Percentiles rank a stretch among this genome's conserved stretches.
phyloP scores from a whole-genome alignment of 306 rosid species.

The Phaseolus lunatus region DNA sequence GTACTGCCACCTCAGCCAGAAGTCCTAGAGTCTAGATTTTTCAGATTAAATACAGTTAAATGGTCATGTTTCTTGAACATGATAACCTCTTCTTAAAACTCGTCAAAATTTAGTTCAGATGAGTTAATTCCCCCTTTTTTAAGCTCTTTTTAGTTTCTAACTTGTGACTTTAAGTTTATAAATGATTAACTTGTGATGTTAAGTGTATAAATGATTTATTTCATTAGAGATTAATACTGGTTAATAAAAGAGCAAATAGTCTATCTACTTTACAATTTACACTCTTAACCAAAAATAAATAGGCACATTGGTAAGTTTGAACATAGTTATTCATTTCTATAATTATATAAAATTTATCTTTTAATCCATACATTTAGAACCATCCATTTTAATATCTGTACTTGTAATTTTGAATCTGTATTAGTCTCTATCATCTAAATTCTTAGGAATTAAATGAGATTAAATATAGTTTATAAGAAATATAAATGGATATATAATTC shows the following conservation, averaged over 20 bases:
- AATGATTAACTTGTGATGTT: too few species aligned
- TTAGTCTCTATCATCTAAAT: too few species aligned
- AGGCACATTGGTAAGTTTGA: not conserved
- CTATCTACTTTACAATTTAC: not conserved
- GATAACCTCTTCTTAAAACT: slow-evolving; percentile 6
- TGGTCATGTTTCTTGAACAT: slow-evolving; percentile 18
- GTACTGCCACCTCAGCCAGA: slow-evolving; percentile 92
- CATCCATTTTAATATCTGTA: too few species aligned
- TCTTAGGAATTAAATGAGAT: too few species aligned
- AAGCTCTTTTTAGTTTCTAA: not conserved
- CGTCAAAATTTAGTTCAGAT: slow-evolving; percentile 4
- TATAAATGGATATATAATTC: too few species aligned
- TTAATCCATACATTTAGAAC: too few species aligned
- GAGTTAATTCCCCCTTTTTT: slow-evolving; percentile 17
- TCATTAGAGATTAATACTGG: not conserved
- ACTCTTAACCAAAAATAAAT: not conserved
- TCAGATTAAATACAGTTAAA: slow-evolving; percentile 28
- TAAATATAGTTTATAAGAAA: too few species aligned
- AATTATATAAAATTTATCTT: too few species aligned
- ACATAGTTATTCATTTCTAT: not conserved
- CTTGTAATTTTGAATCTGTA: too few species aligned
- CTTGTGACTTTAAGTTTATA: not conserved
- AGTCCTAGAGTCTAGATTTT: slow-evolving; percentile 71
- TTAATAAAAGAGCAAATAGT: not conserved
- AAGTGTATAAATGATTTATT: not conserved